Base-by-base conservation (phyloP, 495 filamentous ascomycete species). In the Penicillium paxilli region DNA sequence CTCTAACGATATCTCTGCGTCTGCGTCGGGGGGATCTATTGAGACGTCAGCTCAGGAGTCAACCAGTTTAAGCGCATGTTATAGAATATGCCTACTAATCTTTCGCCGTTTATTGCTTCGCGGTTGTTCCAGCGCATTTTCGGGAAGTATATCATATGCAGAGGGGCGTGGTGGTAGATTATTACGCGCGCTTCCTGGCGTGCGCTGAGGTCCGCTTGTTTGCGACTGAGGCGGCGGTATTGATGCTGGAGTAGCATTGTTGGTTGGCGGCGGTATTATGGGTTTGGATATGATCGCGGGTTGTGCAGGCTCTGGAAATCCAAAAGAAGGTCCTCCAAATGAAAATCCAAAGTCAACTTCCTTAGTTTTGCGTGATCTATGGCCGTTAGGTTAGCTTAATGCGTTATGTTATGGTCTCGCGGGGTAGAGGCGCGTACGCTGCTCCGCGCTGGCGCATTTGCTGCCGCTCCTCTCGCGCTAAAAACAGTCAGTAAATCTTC, bases 371-470 rank as follows among this genome's bases (percentile, higher is more conserved):
- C 71, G 77, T 55, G 74, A 70, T 46, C 77, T 80, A 47, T 54
- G 30, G 40, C 16, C 11, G 17, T n/a, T n/a, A 22, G 10, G 45
- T 73, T 44, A 72, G 67, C 45, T 40, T n/a, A 45, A 7, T 23
- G 47, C 45, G 45, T 48, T 48, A 23, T 54, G 49, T 51, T 61
- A 50, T 59, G 50, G 38, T 63, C 60, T 64, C 62, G 69, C 70
- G 67, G 63, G 59, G 66, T 64, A 58, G 54, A 65, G 51, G 59
- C 62, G 65, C 77, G 63, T 77, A 83, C 80, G 70, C 81, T 66
- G 81, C 80, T 67, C 81, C 81, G 62, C 81, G 79, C 69, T 81
- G 79, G 58, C 81, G 81, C 77, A 82, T 82, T 63, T 78, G 71
- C 67, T 68, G 70, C 61, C 79, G 75, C 68, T 83, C 79, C 63